These are phyloP conservation scores for Phytophthora syringae DNA, from an alignment of 352 stramenopile genomes.

Conservation along the genomic window DNA sequence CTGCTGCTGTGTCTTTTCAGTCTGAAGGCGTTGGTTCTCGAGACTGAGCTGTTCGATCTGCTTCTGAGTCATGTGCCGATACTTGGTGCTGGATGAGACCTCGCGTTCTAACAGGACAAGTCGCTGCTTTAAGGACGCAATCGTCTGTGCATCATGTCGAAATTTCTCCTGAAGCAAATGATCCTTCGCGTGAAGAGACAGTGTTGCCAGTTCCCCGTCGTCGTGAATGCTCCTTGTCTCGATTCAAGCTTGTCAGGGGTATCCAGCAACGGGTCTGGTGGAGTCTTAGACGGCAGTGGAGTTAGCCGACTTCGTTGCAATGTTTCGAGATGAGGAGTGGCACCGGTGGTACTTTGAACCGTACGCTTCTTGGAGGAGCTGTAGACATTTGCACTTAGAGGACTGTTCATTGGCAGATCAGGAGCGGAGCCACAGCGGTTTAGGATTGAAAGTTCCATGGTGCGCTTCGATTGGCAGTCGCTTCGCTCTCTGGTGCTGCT, in stretches of 20 bases:
- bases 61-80: constrained; percentile 44
- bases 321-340: constrained; percentile 46
- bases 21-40: constrained; percentile 50
- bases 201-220: not conserved
- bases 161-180: constrained; percentile 31
- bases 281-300: constrained; percentile 63
- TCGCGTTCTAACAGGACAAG: constrained; percentile 57
- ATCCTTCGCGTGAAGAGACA: constrained; percentile 13
- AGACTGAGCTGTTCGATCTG: constrained; percentile 40
- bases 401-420: constrained; percentile 65
- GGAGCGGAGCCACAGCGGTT: constrained; percentile 70
- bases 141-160: constrained; percentile 43
- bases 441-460: constrained; percentile 46
- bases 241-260: constrained; percentile 1
- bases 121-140: constrained; percentile 54
- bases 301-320: constrained; percentile 66
- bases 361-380: constrained; percentile 74
- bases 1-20: constrained; percentile 45
- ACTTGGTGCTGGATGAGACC: constrained; percentile 26
- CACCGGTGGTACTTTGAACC: constrained; percentile 33
- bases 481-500: too few species aligned
- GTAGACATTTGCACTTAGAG: constrained; percentile 56
- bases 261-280: constrained; percentile 12
- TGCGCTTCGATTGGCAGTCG: constrained; percentile 9
- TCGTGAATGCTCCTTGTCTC: too few species aligned